Conservation (phyloP, 2,329 filamentous ascomycete species). For the Phaeosphaeriaceae sp. region DNA sequence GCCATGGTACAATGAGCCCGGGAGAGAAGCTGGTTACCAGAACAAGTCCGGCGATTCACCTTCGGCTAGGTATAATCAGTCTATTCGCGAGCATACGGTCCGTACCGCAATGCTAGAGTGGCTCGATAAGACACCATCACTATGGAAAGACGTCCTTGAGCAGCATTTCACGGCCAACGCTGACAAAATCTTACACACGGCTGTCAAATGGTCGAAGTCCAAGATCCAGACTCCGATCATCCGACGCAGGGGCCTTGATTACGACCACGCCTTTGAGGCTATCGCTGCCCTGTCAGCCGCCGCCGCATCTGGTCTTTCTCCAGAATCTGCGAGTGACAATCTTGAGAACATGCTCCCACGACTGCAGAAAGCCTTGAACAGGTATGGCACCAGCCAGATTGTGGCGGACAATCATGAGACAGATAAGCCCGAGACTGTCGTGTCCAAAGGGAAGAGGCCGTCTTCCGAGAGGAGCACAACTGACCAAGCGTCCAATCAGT, state of each 20-base stretch:
- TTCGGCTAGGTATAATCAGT: constrained; percentile 36
- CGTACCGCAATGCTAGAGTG: constrained; percentile 43
- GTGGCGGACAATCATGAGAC: too few relatives aligned
- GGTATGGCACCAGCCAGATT: background rate
- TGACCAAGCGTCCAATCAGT: background rate
- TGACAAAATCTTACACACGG: constrained; percentile 30
- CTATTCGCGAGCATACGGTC: constrained; percentile 34
- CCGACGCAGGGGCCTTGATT: background rate
- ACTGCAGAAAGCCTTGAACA: constrained; percentile 10
- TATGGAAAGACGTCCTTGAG: constrained; percentile 34
- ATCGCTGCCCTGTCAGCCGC: background rate
- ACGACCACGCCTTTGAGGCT: background rate
- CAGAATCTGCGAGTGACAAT: background rate
- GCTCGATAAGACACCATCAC: constrained; percentile 25
- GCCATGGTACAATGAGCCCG: constrained; percentile 64
- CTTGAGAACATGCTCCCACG: constrained; percentile 7
- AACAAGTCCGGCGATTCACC: background rate
- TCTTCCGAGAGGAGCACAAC: background rate
- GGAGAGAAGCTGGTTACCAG: constrained; percentile 27
- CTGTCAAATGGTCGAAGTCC: constrained; percentile 24
- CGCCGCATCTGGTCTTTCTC: background rate
- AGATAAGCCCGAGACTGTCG: background rate
- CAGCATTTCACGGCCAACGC: constrained; percentile 35
- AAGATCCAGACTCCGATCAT: background rate
- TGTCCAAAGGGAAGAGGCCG: background rate